phyloP scores from a whole-genome alignment of 2,329 filamentous ascomycete species.

The Podosphaera xanthii region DNA sequence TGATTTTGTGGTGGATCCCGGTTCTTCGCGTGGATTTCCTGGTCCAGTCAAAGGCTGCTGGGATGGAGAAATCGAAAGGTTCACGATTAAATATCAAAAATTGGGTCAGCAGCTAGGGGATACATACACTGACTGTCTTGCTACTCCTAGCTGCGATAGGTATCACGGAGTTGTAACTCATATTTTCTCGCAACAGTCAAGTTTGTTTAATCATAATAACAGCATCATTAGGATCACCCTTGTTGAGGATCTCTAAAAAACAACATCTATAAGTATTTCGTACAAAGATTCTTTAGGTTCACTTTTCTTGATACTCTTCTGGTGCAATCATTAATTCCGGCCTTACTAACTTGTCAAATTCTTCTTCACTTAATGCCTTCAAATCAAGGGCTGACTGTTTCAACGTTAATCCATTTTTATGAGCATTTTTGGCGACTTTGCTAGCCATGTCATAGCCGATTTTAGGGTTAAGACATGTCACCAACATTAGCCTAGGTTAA shows the following conservation, averaged over 20 bases:
- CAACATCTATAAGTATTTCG: background rate
- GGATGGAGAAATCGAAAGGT: too few relatives aligned
- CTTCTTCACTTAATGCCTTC: constrained; percentile 64
- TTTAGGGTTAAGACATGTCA: constrained; percentile 91
- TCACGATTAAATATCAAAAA: too few relatives aligned
- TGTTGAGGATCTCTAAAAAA: background rate
- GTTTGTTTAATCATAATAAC: too few relatives aligned
- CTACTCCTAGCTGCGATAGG: too few relatives aligned
- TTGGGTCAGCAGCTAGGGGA: too few relatives aligned
- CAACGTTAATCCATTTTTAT: constrained; percentile 90
- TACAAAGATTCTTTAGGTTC: background rate
- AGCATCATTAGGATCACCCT: background rate
- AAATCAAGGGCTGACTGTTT: constrained; percentile 90
- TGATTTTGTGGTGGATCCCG: too few relatives aligned
- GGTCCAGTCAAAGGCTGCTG: too few relatives aligned
- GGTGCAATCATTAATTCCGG: constrained; percentile 92
- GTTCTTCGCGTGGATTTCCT: too few relatives aligned
- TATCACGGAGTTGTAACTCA: too few relatives aligned
- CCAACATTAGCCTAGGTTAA: constrained; percentile 62
- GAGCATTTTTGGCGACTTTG: constrained; percentile 94
- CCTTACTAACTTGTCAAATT: constrained; percentile 74
- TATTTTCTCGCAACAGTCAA: too few relatives aligned
- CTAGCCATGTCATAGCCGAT: constrained; percentile 95
- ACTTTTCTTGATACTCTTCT: constrained; percentile 27
- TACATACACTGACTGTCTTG: too few relatives aligned